Evolutionary conservation across 768 basidiomycete species (phyloP).

Genomic region (Mycena capillaripes): DNA sequence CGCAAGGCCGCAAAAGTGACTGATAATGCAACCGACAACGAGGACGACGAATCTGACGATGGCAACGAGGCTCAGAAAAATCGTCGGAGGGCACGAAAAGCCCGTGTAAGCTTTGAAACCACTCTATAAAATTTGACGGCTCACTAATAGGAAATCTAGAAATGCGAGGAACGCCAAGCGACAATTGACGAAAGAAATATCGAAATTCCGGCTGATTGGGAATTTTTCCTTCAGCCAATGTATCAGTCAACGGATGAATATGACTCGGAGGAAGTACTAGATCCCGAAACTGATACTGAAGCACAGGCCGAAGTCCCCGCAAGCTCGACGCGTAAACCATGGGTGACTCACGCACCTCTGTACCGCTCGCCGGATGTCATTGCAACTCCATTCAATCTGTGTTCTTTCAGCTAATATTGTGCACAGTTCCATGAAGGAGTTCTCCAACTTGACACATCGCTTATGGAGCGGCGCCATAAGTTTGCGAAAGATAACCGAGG

Average conservation of each 20-base stretch:
- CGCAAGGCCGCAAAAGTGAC: not conserved
- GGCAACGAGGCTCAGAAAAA: not conserved
- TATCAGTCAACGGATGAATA: constrained; percentile 12
- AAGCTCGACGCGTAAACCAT: not conserved
- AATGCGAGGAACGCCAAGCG: not conserved
- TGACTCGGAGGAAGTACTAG: not conserved
- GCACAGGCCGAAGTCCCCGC: not conserved
- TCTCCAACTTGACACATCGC: not conserved
- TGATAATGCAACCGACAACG: not conserved
- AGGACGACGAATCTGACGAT: not conserved
- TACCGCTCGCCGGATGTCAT: not conserved
- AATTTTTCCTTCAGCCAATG: not conserved
- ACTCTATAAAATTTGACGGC: not conserved
- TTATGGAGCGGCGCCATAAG: not conserved
- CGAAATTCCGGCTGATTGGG: not conserved
- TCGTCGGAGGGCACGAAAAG: not conserved
- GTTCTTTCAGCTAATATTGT: not conserved
- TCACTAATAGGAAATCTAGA: not conserved
- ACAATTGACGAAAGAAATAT: not conserved
- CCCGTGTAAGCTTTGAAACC: not conserved
- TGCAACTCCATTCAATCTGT: not conserved
- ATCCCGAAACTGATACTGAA: not conserved
- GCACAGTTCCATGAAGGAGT: not conserved
- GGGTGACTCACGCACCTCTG: not conserved
- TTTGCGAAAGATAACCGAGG: not conserved